Evolutionary conservation across 1,284 basidiomycete species (phyloP).

Genomic region (Vanrija humicola): DNA sequence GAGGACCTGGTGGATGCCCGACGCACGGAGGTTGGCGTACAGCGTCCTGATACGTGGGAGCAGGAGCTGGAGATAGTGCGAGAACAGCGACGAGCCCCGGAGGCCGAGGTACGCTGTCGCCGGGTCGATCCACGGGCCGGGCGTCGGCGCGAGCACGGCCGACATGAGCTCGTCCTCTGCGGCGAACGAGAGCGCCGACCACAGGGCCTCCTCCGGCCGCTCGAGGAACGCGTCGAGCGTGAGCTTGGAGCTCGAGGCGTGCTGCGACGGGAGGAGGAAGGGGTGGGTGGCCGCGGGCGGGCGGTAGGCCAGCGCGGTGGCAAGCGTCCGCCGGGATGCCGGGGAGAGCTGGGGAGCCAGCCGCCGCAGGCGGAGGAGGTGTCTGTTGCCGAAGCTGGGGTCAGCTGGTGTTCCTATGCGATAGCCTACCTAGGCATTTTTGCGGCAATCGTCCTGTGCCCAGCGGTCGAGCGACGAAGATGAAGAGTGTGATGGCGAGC

Average conservation of each 20-base stretch:
- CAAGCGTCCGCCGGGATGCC: not conserved
- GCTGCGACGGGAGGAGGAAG: conserved; percentile 8
- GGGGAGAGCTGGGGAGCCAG: not conserved
- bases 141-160: conserved; percentile 5
- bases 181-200: conserved; percentile 16
- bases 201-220: not conserved
- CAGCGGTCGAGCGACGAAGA: not conserved
- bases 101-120: conserved; percentile 27
- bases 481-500: conserved; percentile 1
- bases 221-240: conserved; percentile 25
- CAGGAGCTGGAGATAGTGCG: conserved; percentile 23
- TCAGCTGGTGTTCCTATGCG: not conserved
- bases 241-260: conserved; percentile 25
- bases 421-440: conserved; percentile 8
- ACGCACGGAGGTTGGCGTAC: conserved; percentile 20
- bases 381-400: conserved; percentile 8
- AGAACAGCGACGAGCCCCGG: conserved; percentile 21
- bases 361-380: conserved; percentile 9
- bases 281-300: not conserved
- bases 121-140: conserved; percentile 22
- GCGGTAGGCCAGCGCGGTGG: not conserved
- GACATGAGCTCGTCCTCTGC: conserved; percentile 30
- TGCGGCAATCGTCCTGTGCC: not conserved
- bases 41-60: conserved; percentile 16
- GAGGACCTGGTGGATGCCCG: conserved; percentile 27